Evolutionary conservation across 139 green algal species (phyloP).

Genomic region (Volvox reticuliferus): DNA sequence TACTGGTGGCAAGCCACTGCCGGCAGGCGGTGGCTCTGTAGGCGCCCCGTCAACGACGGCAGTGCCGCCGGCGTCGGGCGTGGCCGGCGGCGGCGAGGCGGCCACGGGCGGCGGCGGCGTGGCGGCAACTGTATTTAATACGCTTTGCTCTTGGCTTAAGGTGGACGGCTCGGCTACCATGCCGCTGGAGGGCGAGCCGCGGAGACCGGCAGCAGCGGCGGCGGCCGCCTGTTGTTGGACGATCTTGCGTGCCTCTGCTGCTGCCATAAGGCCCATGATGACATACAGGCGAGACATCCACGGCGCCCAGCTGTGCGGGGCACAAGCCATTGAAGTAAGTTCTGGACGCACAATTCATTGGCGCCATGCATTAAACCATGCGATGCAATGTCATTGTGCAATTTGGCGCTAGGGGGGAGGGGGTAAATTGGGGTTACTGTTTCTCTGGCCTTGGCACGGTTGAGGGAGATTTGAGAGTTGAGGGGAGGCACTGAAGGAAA

Average conservation of each 20-base stretch:
- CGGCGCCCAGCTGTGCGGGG: conserved; percentile 46
- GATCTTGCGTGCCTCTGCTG: conserved; percentile 10
- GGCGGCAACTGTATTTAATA: neutral
- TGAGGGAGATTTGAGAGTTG: too few species aligned
- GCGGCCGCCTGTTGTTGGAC: neutral
- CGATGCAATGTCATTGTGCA: too few species aligned
- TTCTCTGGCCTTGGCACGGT: too few species aligned
- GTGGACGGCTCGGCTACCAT: neutral
- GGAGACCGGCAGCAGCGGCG: neutral
- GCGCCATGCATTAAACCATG: too few species aligned
- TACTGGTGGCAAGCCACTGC: neutral
- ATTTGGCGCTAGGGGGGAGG: too few species aligned
- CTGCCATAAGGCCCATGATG: conserved; percentile 50
- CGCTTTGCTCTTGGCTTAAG: neutral
- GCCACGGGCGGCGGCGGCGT: neutral
- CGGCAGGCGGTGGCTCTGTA: neutral
- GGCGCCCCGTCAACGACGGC: neutral
- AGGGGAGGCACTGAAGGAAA: too few species aligned
- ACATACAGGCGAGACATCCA: conserved; percentile 62
- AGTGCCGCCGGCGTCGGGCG: neutral
- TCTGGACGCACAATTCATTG: too few species aligned
- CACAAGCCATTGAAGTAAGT: too few species aligned
- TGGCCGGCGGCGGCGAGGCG: neutral
- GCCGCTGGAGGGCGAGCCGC: neutral
- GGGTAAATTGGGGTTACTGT: too few species aligned